Evolutionary conservation across 2,329 filamentous ascomycete species (phyloP), one percentile per base, ranked within the genome.

Genomic region (Sphaceloma murrayae): DNA sequence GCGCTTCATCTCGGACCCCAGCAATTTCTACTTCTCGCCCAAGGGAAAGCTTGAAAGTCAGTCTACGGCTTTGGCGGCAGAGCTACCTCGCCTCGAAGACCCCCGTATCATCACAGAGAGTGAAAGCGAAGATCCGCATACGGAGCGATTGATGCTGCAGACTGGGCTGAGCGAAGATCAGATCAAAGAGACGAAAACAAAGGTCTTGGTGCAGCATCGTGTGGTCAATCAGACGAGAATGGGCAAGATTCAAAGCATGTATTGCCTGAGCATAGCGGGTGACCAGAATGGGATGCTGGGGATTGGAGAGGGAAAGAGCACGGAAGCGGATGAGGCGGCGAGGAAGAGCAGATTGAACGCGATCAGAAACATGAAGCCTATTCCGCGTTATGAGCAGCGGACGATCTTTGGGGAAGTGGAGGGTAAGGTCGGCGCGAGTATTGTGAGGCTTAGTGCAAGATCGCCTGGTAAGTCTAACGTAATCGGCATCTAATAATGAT

Each of bases 151-250:
- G 32, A 67, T 73, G 52, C 67, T 74, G 54, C 68, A 73, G 50
- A 77, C 78, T 1, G 76, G 77, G 19, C 69, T 75, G 58, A 60
- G 58, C 13, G 58, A 63, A 46, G 50, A 62, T 1, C 58, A 73
- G 48, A 66, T 82, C 42, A 55, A 57, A 17, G 56, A 53, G 2
- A 63, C 94, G 48, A 70, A 75, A 47, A 67, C 75, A 51, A 94
- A 93, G 72, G 70, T 74, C 36, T 67, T 98, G 34, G 82, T 94
- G 34, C 58, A 60, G 3, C 84, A 89, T 57, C 65, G 66, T 30
- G 91, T 98, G 48, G 71, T 77, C 52, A 96, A 98, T 67, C 89
- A 96, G 73, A 96, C 91, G 16, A 84, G 89, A 69, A 78, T 98
- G 65, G 91, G 91, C 60, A 98, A 96, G 73, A 81, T 98, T 48